Conservation (phyloP, 139 green algal genomes). For the Chlamydomonas eustigma region DNA sequence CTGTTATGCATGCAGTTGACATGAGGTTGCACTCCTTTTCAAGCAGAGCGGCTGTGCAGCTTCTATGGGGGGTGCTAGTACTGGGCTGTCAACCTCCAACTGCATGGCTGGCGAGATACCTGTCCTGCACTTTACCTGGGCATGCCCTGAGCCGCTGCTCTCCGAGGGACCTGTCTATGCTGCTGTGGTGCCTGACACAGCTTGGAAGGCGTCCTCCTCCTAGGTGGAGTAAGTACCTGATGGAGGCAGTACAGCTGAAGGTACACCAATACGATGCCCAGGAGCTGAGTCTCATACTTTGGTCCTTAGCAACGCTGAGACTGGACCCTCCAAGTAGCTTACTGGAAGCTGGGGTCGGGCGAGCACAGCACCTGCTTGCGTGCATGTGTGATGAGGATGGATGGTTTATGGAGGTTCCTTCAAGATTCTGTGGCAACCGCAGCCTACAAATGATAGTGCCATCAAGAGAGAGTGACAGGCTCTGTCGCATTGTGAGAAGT, state of each 20-base stretch:
- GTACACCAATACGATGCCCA: not conserved
- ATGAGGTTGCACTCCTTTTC: not conserved
- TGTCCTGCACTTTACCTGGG: not conserved
- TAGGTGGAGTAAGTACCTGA: not conserved
- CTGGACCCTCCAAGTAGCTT: not conserved
- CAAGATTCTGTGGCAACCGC: too few relatives aligned
- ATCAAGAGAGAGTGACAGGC: too few relatives aligned
- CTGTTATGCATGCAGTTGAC: not conserved
- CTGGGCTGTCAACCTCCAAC: not conserved
- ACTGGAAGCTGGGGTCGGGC: not conserved
- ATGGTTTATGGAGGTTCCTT: too few relatives aligned
- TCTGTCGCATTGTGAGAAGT: too few relatives aligned
- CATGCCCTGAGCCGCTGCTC: not conserved
- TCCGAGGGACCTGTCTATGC: not conserved
- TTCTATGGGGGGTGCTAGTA: not conserved
- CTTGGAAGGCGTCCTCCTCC: not conserved
- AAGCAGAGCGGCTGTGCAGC: not conserved
- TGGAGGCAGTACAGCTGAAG: not conserved
- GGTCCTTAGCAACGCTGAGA: not conserved
- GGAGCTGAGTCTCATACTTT: not conserved
- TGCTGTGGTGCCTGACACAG: constrained; percentile 4
- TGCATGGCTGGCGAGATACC: not conserved
- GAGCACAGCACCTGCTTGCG: not conserved
- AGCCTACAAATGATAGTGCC: too few relatives aligned
- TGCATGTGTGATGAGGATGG: too few relatives aligned